Conservation (phyloP, 176 grass and related monocot species). For the Thinopyrum elongatum region DNA sequence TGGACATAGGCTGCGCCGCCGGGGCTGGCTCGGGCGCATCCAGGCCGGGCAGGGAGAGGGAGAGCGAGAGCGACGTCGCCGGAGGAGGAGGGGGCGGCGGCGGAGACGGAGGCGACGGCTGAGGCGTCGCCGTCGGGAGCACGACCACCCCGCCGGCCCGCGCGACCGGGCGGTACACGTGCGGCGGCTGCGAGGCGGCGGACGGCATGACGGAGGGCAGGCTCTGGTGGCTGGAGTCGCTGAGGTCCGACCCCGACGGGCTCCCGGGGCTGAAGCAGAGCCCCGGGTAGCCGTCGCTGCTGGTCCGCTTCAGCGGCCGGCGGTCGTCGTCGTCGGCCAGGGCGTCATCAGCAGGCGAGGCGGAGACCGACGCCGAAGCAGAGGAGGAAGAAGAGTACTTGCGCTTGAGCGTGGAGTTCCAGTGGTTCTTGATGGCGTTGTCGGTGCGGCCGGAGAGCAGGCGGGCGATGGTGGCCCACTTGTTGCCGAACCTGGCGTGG, state of each 20-base stretch:
- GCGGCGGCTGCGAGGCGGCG: neutral
- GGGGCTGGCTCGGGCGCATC: slow-evolving; percentile 2
- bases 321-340: neutral
- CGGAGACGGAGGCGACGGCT: neutral
- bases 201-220: slow-evolving; percentile 37
- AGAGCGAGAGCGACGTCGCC: slow-evolving; percentile 65
- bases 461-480: slow-evolving; percentile 92
- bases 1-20: neutral
- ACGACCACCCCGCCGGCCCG: slow-evolving; percentile 53
- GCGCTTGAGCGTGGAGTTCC: slow-evolving; percentile 94
- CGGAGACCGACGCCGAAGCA: rapidly evolving
- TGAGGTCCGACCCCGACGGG: slow-evolving; percentile 70
- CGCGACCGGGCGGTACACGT: slow-evolving; percentile 61
- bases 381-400: slow-evolving; percentile 18
- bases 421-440: slow-evolving; percentile 99
- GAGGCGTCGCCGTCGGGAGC: slow-evolving; percentile 24
- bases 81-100: neutral
- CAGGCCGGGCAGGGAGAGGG: slow-evolving; percentile 66
- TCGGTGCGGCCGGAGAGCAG: slow-evolving; percentile 82
- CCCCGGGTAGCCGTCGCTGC: slow-evolving; percentile 45
- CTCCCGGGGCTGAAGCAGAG: slow-evolving; percentile 60
- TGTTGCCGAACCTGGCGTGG: slow-evolving; percentile 75
- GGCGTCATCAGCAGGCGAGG: neutral
- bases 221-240: slow-evolving; percentile 74
- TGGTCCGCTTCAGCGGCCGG: slow-evolving; percentile 66